Conservation (phyloP, 2,329 filamentous ascomycete genomes). For the Thermoascus crustaceus region DNA sequence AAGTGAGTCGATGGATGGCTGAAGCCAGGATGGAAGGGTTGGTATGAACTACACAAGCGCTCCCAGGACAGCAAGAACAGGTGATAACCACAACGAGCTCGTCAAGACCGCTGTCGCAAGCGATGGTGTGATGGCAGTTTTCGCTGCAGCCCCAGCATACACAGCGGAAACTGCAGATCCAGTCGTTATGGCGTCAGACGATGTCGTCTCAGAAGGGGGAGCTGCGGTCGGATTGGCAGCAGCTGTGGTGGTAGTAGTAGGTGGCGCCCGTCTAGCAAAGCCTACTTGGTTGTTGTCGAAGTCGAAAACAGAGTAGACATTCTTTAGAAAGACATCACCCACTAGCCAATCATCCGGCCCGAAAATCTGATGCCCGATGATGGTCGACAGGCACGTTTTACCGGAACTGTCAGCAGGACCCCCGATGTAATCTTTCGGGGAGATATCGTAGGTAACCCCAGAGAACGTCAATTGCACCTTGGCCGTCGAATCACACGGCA, state of each 20-base stretch:
- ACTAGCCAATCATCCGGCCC: slow-evolving; percentile 61
- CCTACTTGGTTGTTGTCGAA: slow-evolving; percentile 47
- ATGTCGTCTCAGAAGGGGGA: no score
- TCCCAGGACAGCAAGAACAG: no score
- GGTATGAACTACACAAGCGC: no score
- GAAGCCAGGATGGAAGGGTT: no score
- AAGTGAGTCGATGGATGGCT: no score
- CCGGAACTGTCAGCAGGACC: slow-evolving; percentile 16
- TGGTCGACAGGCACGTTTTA: slow-evolving; percentile 54
- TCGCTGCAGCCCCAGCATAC: no score
- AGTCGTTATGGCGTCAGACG: no score
- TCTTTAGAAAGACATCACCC: slow-evolving; percentile 80
- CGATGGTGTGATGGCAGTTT: no score
- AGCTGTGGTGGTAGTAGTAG: slow-evolving; percentile 1
- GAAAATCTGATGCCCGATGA: slow-evolving; percentile 64
- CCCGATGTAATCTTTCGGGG: slow-evolving; percentile 62
- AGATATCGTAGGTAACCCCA: slow-evolving; percentile 57
- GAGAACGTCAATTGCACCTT: slow-evolving; percentile 60
- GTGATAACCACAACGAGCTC: no score
- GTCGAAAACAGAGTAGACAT: slow-evolving; percentile 82
- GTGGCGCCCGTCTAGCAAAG: slow-evolving; percentile 17
- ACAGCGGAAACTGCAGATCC: no score
- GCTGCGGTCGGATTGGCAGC: no score
- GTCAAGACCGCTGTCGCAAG: no score
- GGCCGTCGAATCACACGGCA: slow-evolving; percentile 62